Conservation (phyloP, 768 basidiomycete species). For the Paxillus ammoniavirescens region DNA sequence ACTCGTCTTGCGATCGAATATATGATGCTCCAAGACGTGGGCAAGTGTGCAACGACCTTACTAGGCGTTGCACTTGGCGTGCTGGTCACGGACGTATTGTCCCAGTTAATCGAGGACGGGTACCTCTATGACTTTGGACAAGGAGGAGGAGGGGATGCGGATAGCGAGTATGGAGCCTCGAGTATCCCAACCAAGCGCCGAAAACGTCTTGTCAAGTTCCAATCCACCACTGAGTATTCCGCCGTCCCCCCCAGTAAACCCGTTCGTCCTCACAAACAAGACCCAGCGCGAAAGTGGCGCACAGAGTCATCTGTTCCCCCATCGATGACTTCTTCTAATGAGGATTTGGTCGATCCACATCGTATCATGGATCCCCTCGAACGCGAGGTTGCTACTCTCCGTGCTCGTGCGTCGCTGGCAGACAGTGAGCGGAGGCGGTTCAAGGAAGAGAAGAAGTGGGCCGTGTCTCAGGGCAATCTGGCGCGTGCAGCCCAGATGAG, state of each 20-base stretch:
- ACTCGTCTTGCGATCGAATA: constrained; percentile 68
- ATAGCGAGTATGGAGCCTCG: constrained; percentile 19
- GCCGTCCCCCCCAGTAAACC: constrained; percentile 23
- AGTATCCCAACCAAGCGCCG: constrained; percentile 26
- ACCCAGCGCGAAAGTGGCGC: constrained; percentile 30
- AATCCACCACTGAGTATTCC: constrained; percentile 35
- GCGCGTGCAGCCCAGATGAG: constrained; percentile 77
- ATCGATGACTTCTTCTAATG: constrained; percentile 66
- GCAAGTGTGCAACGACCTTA: constrained; percentile 56
- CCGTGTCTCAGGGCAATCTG: constrained; percentile 70
- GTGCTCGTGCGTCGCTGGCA: constrained; percentile 75
- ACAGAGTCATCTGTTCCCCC: constrained; percentile 39
- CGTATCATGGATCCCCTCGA: constrained; percentile 62
- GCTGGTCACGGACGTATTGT: constrained; percentile 67
- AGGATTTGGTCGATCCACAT: constrained; percentile 60
- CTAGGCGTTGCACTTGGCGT: constrained; percentile 69
- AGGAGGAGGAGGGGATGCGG: constrained; percentile 12
- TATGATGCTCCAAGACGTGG: constrained; percentile 49
- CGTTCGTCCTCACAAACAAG: constrained; percentile 25
- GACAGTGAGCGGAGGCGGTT: constrained; percentile 80
- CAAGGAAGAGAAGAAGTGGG: constrained; percentile 89
- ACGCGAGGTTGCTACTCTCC: constrained; percentile 71
- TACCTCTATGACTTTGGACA: constrained; percentile 28
- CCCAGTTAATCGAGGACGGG: constrained; percentile 59
- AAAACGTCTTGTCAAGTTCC: constrained; percentile 49